A percentile compares a stretch with the other conserved stretches of the same genome.
Conservation (phyloP, 2,329 filamentous ascomycete genomes). For the Phyllosticta paracitricarpa region DNA sequence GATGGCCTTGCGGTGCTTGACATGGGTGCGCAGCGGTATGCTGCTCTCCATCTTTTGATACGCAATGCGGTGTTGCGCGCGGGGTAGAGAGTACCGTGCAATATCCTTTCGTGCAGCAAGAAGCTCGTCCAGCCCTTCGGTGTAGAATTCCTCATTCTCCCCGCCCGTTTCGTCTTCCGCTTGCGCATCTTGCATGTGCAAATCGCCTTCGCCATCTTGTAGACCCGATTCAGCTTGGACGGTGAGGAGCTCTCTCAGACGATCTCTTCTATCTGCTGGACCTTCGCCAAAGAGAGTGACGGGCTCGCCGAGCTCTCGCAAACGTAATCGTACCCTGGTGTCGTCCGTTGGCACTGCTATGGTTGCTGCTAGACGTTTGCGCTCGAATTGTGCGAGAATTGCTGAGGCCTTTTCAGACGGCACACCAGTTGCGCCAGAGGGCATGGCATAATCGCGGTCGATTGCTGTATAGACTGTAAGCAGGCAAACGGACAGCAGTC, state of each 20-base stretch:
- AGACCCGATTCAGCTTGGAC: conserved; percentile 55
- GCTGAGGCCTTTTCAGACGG: conserved; percentile 75
- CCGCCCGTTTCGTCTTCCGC: conserved; percentile 41
- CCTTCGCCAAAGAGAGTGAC: conserved; percentile 92
- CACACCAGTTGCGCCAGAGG: conserved; percentile 53
- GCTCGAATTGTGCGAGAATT: conserved; percentile 78
- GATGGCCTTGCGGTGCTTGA: conserved; percentile 81
- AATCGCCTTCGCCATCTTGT: conserved; percentile 43
- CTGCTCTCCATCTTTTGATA: conserved; percentile 71
- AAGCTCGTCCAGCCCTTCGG: conserved; percentile 64
- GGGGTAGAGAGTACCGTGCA: conserved; percentile 71
- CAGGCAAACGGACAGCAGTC: neutral
- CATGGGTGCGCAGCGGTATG: conserved; percentile 79
- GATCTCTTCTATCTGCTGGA: conserved; percentile 72
- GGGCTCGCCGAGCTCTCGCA: conserved; percentile 84
- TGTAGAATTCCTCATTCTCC: conserved; percentile 82
- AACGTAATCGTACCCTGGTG: conserved; percentile 65
- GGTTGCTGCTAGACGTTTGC: conserved; percentile 78
- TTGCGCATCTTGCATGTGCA: conserved; percentile 37
- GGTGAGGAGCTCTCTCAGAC: conserved; percentile 70
- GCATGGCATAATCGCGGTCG: conserved; percentile 80
- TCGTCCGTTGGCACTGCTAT: conserved; percentile 94
- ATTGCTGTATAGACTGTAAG: conserved; percentile 32
- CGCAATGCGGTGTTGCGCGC: conserved; percentile 65
- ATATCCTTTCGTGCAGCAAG: conserved; percentile 69